A percentile compares a stretch with the other conserved stretches of the same genome.
Evolutionary conservation across 768 basidiomycete genomes (phyloP).

Genomic region (Cystofilobasidium capitatum): DNA sequence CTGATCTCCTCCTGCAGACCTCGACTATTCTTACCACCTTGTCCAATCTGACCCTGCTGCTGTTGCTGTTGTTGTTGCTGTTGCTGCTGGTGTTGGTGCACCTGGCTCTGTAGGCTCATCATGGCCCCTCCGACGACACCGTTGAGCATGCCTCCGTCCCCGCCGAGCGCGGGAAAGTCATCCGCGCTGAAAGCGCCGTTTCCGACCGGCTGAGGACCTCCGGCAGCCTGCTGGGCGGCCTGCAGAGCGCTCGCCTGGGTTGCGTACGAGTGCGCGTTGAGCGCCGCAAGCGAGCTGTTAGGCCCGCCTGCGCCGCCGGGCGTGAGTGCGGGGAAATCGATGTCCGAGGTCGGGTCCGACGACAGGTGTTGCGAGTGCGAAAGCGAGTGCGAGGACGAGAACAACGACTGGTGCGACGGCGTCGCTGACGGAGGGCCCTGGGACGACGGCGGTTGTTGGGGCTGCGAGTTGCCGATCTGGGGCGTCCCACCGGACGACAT

Average conservation of each 20-base stretch:
- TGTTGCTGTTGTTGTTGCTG: not conserved
- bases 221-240: conserved; percentile 6
- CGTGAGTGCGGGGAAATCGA: conserved; percentile 20
- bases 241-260: conserved; percentile 17
- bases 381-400: conserved; percentile 7
- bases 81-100: not conserved
- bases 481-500: not conserved
- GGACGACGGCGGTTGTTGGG: conserved; percentile 1
- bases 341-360: conserved; percentile 4
- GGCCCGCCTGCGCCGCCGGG: conserved; percentile 10
- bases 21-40: conserved; percentile 20
- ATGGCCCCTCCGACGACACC: conserved; percentile 1
- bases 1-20: conserved; percentile 23
- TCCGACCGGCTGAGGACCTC: conserved; percentile 8
- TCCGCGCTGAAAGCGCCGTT: conserved; percentile 24
- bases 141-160: conserved; percentile 15
- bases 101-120: not conserved
- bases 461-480: conserved; percentile 1
- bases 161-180: conserved; percentile 26
- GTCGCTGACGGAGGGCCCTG: conserved; percentile 24
- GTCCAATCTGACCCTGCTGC: conserved; percentile 12
- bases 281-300: conserved; percentile 7
- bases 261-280: conserved; percentile 24
- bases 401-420: conserved; percentile 27
- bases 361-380: not conserved